phyloP scores from a whole-genome alignment of 169 alveolate genomes.

The Eimeria sp. region DNA sequence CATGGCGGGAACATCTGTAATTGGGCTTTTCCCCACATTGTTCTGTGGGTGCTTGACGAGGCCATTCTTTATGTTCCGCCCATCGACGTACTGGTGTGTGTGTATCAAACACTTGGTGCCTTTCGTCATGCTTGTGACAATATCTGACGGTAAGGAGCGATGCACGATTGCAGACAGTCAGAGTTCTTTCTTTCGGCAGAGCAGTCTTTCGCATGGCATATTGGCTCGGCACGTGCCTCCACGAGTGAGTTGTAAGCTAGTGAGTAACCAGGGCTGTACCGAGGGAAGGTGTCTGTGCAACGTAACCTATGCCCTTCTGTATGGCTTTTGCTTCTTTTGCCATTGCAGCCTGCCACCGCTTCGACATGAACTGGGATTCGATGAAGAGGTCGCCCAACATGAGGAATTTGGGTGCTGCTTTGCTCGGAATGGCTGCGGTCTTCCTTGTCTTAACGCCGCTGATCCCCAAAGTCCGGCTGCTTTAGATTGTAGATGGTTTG shows the following conservation, averaged over 20 bases:
- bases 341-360: conserved; percentile 42
- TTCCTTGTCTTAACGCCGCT: conserved; percentile 43
- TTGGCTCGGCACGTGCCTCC: neutral
- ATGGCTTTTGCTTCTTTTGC: neutral
- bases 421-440: conserved; percentile 21
- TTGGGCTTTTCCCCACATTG: conserved; percentile 43
- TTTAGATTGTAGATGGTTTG: neutral
- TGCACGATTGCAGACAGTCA: neutral
- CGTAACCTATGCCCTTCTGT: neutral
- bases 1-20: neutral
- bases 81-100: conserved; percentile 68
- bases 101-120: conserved; percentile 74
- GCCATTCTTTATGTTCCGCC: conserved; percentile 62
- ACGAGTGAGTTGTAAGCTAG: neutral
- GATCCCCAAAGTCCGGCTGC: conserved; percentile 12
- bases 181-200: neutral
- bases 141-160: conserved; percentile 46
- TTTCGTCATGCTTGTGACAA: conserved; percentile 65
- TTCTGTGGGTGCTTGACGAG: conserved; percentile 57
- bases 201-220: neutral
- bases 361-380: conserved; percentile 46
- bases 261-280: neutral
- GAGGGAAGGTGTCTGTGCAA: neutral
- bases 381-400: conserved; percentile 63
- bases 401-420: conserved; percentile 65